Evolutionary conservation across 768 basidiomycete genomes (phyloP), one percentile per base, ranked within the genome.

Genomic region (Tephrocybe sp.): DNA sequence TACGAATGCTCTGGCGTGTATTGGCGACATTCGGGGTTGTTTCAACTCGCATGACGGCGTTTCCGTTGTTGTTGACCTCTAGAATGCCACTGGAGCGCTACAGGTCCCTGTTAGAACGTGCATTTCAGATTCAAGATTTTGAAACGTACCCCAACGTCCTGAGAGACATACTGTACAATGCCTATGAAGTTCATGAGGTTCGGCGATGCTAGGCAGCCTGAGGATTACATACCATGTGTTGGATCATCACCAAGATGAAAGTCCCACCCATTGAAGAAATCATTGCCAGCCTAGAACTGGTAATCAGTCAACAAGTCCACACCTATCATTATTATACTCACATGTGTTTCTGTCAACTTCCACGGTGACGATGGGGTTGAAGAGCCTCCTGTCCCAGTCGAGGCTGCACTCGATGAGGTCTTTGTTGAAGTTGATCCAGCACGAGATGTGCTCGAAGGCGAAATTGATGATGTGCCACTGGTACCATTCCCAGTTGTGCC

Each of bases 21-120:
- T 65, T 79, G n/a, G 77, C 61, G 26, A 94, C 86, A 15, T 69
- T 77, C 9, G 82, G 76, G 4, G 92, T 95, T 5, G 90, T 94
- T 63, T 96, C 92, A 21, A 96, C 85, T 28, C 81, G 74, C 93
- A 98, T 95, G 50, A 97, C 68, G 15, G 88, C 90, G 68, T 92
- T 81, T 18, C 90, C 90, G 9, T 75, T 76, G 20, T 61, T 55
- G 62, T 91, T 94, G 61, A 93, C 75, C 12, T 79, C 73, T 25
- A 85, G 63, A 25, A 98, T 76, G 42, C 81, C 80, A 53, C 73
- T 80, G 6, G 73, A 69, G 64, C 74, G 68, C 84, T 86, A 50
- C 5, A 44, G 11, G 43, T 37, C 45, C n/a, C 39, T 28, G 41
- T 39, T 45, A 43, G 48, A 40, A 39, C 37, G 53, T 40, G 26